These are phyloP conservation scores for Capniomyces stellatus DNA, from an alignment of 371 early-diverging fungal species.

Conservation along the genomic window DNA sequence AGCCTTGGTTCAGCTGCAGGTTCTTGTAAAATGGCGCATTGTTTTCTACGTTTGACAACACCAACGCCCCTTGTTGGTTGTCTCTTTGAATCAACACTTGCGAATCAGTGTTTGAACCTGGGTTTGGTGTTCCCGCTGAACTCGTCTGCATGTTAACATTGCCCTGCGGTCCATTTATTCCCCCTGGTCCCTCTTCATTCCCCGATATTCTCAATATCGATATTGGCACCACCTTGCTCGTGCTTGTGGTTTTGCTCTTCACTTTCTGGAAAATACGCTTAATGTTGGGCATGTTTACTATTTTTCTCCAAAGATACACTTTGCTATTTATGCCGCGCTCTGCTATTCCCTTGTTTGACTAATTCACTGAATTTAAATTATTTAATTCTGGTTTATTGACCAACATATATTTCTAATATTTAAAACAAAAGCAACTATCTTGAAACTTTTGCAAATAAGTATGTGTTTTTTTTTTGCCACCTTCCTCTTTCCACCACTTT, in stretches of 20 bases:
- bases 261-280: background rate
- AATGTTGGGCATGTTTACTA: background rate
- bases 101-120: background rate
- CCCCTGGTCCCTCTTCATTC: background rate
- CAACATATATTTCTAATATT: too few species aligned
- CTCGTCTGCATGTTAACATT: background rate
- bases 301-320: too few species aligned
- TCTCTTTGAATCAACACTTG: too few species aligned
- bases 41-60: background rate
- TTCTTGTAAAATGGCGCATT: background rate
- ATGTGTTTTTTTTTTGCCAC: too few species aligned
- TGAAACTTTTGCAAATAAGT: too few species aligned
- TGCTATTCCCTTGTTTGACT: too few species aligned
- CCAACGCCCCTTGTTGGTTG: background rate
- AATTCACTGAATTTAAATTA: too few species aligned
- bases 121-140: background rate
- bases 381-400: too few species aligned
- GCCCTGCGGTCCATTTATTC: background rate
- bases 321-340: too few species aligned
- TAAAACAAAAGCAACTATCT: too few species aligned
- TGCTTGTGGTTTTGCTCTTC: background rate
- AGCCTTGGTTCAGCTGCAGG: background rate
- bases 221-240: background rate
- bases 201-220: background rate
- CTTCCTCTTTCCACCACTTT: too few species aligned